Conservation (phyloP, 805 yeast genomes). For the Cyberlindnera mrakii region DNA sequence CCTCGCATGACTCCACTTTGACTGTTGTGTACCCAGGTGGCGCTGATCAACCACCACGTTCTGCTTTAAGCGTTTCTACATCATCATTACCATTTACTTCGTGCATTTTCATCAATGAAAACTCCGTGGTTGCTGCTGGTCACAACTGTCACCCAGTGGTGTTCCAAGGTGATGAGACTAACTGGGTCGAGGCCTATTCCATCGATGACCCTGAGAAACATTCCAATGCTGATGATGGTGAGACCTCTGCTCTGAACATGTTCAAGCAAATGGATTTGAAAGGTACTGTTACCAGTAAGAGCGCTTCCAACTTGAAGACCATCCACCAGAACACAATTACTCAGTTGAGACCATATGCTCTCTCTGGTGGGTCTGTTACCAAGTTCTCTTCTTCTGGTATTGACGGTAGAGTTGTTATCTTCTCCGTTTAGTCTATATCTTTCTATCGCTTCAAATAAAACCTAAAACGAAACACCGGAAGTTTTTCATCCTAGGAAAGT, state of each 20-base stretch:
- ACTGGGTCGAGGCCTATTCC: constrained; percentile 54
- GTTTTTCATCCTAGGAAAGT: not conserved
- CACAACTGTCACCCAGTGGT: constrained; percentile 87
- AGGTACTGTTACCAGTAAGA: constrained; percentile 56
- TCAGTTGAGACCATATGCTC: constrained; percentile 46
- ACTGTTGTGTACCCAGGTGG: constrained; percentile 75
- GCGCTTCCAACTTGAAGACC: constrained; percentile 52
- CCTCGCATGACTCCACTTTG: constrained; percentile 81
- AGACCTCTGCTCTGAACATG: constrained; percentile 83
- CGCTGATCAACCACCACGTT: constrained; percentile 55
- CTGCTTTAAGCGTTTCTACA: constrained; percentile 54
- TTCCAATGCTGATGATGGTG: constrained; percentile 41
- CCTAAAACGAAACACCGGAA: not conserved
- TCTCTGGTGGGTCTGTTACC: constrained; percentile 35
- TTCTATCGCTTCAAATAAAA: not conserved
- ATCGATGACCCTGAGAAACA: constrained; percentile 47
- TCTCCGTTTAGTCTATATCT: constrained; percentile 36
- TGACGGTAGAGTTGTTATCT: constrained; percentile 88
- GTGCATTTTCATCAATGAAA: constrained; percentile 60
- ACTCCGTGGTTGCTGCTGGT: constrained; percentile 79
- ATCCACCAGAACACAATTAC: constrained; percentile 90
- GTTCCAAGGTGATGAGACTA: constrained; percentile 60
- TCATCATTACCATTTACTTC: constrained; percentile 76
- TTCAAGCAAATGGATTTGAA: constrained; percentile 93
- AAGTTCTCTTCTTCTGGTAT: constrained; percentile 73